Percentiles rank a stretch among this genome's conserved stretches.
phyloP scores from a whole-genome alignment of 2,329 filamentous ascomycete genomes.

The Diaporthe velutina region DNA sequence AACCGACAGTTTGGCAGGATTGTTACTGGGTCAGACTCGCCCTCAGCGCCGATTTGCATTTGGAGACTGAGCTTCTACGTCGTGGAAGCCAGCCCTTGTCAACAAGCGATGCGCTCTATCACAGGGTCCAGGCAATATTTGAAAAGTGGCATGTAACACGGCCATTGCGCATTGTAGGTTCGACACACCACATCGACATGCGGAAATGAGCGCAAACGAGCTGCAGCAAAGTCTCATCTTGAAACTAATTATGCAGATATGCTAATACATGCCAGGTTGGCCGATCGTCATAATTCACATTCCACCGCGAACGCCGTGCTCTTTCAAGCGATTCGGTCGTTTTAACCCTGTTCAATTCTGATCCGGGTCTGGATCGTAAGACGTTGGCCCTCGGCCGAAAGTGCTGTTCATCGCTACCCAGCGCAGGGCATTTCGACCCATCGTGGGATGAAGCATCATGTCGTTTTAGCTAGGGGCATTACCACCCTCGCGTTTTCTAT shows the following conservation, averaged over 20 bases:
- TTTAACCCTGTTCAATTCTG: slow-evolving; percentile 5
- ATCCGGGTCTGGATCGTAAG: slow-evolving; percentile 53
- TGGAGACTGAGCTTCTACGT: background rate
- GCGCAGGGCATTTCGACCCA: slow-evolving; percentile 50
- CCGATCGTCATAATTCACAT: slow-evolving; percentile 7
- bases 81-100: background rate
- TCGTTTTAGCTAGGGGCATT: slow-evolving; percentile 52
- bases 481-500: slow-evolving; percentile 35
- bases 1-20: background rate
- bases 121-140: too few relatives aligned
- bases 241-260: background rate
- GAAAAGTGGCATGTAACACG: background rate
- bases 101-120: too few relatives aligned
- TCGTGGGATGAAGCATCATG: slow-evolving; percentile 55
- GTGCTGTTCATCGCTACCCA: slow-evolving; percentile 55
- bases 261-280: slow-evolving; percentile 27
- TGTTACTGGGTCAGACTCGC: background rate
- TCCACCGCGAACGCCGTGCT: slow-evolving; percentile 12
- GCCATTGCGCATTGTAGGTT: background rate
- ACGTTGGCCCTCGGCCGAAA: slow-evolving; percentile 57
- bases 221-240: background rate
- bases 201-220: background rate
- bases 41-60: too few relatives aligned
- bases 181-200: too few relatives aligned
- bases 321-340: background rate